Conservation (phyloP, 2,329 filamentous ascomycete species). For the Biscogniauxia marginata region DNA sequence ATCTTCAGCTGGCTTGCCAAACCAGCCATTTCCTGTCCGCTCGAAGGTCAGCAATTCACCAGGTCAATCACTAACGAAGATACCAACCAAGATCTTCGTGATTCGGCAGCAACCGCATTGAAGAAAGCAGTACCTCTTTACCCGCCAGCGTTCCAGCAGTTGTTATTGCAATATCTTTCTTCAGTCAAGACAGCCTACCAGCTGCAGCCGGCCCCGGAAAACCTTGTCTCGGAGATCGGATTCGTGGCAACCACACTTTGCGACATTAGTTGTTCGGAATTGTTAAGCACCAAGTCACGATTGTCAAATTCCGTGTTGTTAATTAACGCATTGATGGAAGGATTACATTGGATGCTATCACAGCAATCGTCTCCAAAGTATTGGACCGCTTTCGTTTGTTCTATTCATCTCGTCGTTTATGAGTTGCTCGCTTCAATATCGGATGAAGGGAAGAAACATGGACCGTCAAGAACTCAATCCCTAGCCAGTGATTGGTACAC, state of each 20-base stretch:
- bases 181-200: constrained; percentile 26
- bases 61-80: constrained; percentile 6
- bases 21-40: constrained; percentile 25
- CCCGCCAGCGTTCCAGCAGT: constrained; percentile 29
- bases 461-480: constrained; percentile 3
- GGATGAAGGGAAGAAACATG: background rate
- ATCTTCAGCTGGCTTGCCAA: constrained; percentile 27
- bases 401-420: constrained; percentile 25
- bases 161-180: constrained; percentile 28
- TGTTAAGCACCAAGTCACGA: constrained; percentile 29
- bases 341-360: constrained; percentile 23
- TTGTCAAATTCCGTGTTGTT: constrained; percentile 44
- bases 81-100: constrained; percentile 22
- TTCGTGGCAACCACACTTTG: constrained; percentile 45
- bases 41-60: constrained; percentile 20
- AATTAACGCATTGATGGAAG: constrained; percentile 32
- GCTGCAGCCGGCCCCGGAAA: constrained; percentile 9
- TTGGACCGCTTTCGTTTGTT: constrained; percentile 29
- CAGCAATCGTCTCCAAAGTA: constrained; percentile 19
- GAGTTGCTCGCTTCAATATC: constrained; percentile 13
- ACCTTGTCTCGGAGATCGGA: constrained; percentile 26
- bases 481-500: constrained; percentile 24
- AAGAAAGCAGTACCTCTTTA: constrained; percentile 27
- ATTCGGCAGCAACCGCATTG: constrained; percentile 26
- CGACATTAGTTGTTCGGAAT: constrained; percentile 48